phyloP scores from a whole-genome alignment of 805 yeast genomes.

The Lachancea meyersii region DNA sequence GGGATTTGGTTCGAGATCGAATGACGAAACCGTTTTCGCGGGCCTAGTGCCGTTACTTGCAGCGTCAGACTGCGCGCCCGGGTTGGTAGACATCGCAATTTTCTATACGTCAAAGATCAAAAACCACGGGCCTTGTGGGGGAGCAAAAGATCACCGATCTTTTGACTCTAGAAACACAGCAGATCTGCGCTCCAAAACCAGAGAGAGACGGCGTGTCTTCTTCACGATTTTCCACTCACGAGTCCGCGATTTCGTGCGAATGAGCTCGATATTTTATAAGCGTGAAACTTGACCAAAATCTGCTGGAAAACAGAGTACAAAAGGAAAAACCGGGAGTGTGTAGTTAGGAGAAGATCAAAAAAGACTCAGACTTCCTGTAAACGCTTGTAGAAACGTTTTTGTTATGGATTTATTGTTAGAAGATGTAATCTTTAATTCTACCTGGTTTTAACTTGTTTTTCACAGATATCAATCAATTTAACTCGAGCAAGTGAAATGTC shows the following conservation, averaged over 20 bases:
- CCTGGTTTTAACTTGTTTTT: too few relatives aligned
- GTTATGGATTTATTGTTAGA: too few relatives aligned
- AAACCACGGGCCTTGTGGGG: too few relatives aligned
- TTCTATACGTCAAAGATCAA: not conserved
- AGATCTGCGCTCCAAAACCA: not conserved
- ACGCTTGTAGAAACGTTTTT: too few relatives aligned
- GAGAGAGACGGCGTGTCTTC: not conserved
- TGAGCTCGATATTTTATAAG: not conserved
- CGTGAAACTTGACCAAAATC: not conserved
- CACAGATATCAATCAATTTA: too few relatives aligned
- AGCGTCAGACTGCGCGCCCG: not conserved
- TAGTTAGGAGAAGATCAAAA: too few relatives aligned
- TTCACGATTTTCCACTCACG: not conserved
- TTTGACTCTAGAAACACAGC: too few relatives aligned
- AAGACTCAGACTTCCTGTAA: too few relatives aligned
- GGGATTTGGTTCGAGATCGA: slow-evolving; percentile 89
- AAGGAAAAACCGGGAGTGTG: too few relatives aligned
- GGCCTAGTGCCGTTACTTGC: slow-evolving; percentile 1
- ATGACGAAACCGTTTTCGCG: slow-evolving; percentile 31
- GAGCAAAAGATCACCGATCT: not conserved
- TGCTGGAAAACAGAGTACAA: not conserved
- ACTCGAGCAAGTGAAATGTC: too few relatives aligned
- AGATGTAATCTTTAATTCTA: too few relatives aligned
- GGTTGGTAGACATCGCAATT: not conserved
- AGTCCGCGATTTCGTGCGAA: not conserved